These are phyloP conservation scores for Chlorella sorokiniana DNA, from an alignment of 139 green algal species.

Conservation along the genomic window DNA sequence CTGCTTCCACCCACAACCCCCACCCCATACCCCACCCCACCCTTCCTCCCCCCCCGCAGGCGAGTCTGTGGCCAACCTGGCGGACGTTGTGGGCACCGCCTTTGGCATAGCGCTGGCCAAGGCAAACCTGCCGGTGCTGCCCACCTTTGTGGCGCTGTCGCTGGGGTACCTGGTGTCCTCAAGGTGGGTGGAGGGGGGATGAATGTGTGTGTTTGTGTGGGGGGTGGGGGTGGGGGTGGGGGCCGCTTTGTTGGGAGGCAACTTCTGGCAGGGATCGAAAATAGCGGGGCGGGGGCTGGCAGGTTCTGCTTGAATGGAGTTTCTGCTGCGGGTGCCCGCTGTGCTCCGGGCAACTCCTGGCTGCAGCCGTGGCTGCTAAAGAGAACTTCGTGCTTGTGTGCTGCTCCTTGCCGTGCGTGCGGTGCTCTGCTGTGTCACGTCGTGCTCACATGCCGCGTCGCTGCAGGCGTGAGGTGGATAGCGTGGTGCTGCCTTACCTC, in stretches of 20 bases:
- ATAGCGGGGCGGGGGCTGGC: no score
- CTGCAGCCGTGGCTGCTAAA: no score
- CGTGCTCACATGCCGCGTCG: neutral
- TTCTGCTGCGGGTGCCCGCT: no score
- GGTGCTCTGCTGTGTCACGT: neutral
- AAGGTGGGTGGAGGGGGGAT: neutral
- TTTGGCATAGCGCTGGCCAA: constrained; percentile 67
- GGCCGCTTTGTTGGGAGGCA: no score
- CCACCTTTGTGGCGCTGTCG: constrained; percentile 77
- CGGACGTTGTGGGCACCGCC: constrained; percentile 81
- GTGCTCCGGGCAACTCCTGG: no score
- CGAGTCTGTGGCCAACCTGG: constrained; percentile 86
- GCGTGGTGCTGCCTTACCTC: constrained; percentile 83
- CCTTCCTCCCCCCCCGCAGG: constrained; percentile 37
- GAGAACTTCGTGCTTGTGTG: neutral
- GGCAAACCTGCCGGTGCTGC: constrained; percentile 49
- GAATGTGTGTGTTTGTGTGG: neutral
- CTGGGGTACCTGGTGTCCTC: constrained; percentile 59
- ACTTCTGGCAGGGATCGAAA: no score
- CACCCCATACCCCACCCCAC: neutral
- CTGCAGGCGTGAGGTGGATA: constrained; percentile 69
- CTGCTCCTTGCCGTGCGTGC: neutral
- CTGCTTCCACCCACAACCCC: neutral
- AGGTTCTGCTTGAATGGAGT: no score
- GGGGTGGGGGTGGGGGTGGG: no score